Percentiles rank a stretch among this genome's conserved stretches.
Evolutionary conservation across 495 filamentous ascomycete genomes (phyloP).

Genomic region (Thozetella sp.): DNA sequence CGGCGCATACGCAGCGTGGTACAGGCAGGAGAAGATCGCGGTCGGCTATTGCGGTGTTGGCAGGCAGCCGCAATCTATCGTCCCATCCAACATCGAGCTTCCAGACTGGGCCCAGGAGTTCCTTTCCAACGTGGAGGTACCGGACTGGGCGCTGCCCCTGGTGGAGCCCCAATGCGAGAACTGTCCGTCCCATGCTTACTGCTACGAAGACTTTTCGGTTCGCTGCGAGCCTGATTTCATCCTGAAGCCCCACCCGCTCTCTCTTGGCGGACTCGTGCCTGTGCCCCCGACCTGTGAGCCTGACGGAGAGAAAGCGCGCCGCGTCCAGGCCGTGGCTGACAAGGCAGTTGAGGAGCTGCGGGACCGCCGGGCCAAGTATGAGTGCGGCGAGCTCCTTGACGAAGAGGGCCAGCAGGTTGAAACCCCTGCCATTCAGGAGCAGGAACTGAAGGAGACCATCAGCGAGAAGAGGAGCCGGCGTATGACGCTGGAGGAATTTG

Average conservation of each 20-base stretch:
- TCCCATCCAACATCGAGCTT: slow-evolving; percentile 43
- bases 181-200: slow-evolving; percentile 89
- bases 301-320: slow-evolving; percentile 87
- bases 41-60: slow-evolving; percentile 95
- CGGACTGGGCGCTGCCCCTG: slow-evolving; percentile 66
- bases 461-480: slow-evolving; percentile 71
- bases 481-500: slow-evolving; percentile 86
- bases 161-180: slow-evolving; percentile 86
- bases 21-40: slow-evolving; percentile 89
- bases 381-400: slow-evolving; percentile 79
- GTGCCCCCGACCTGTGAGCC: slow-evolving; percentile 93
- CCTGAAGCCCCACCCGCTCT: slow-evolving; percentile 79
- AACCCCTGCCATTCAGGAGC: slow-evolving; percentile 68
- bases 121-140: slow-evolving; percentile 44
- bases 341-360: slow-evolving; percentile 86
- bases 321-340: slow-evolving; percentile 84
- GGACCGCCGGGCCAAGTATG: slow-evolving; percentile 82
- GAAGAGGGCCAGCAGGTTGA: slow-evolving; percentile 57
- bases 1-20: slow-evolving; percentile 76
- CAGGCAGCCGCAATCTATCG: slow-evolving; percentile 48
- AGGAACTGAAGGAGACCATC: slow-evolving; percentile 76
- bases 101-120: slow-evolving; percentile 41
- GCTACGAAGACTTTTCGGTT: slow-evolving; percentile 74
- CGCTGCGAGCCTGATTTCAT: slow-evolving; percentile 88
- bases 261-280: slow-evolving; percentile 78